These are phyloP conservation scores for Penicillium freii DNA, from an alignment of 2,329 filamentous ascomycete genomes.

Conservation along the genomic window DNA sequence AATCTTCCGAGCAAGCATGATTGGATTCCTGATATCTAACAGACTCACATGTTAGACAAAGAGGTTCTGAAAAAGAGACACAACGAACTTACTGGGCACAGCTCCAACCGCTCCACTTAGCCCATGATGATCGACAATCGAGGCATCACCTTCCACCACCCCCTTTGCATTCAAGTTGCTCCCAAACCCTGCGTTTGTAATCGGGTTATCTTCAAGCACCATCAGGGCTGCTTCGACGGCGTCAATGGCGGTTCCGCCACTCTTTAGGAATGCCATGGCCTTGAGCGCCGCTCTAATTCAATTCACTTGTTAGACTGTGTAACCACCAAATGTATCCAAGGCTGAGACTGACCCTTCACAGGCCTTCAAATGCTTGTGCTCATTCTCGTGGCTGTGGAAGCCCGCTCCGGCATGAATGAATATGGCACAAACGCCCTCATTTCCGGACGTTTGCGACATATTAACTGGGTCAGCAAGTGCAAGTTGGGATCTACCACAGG, in stretches of 20 bases:
- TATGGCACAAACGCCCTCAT: constrained; percentile 65
- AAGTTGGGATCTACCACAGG: background rate
- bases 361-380: constrained; percentile 76
- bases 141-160: constrained; percentile 90
- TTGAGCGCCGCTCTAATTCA: constrained; percentile 69
- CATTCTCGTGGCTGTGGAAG: constrained; percentile 85
- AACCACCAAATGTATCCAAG: background rate
- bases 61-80: constrained; percentile 21
- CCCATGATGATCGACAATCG: constrained; percentile 84
- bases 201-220: constrained; percentile 85
- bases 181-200: constrained; percentile 94
- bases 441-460: constrained; percentile 39
- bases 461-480: background rate
- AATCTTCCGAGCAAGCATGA: constrained; percentile 78
- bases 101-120: constrained; percentile 92
- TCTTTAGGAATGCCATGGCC: constrained; percentile 76
- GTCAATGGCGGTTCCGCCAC: constrained; percentile 77
- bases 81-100: constrained; percentile 67
- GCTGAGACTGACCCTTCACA: constrained; percentile 73
- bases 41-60: constrained; percentile 6
- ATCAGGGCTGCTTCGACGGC: constrained; percentile 87
- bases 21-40: constrained; percentile 74
- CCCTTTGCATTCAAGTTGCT: constrained; percentile 93
- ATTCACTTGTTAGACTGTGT: background rate
- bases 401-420: constrained; percentile 96